These are phyloP conservation scores for Aegilops tauschii DNA, from an alignment of 176 grass and related monocot species.

Conservation along the genomic window DNA sequence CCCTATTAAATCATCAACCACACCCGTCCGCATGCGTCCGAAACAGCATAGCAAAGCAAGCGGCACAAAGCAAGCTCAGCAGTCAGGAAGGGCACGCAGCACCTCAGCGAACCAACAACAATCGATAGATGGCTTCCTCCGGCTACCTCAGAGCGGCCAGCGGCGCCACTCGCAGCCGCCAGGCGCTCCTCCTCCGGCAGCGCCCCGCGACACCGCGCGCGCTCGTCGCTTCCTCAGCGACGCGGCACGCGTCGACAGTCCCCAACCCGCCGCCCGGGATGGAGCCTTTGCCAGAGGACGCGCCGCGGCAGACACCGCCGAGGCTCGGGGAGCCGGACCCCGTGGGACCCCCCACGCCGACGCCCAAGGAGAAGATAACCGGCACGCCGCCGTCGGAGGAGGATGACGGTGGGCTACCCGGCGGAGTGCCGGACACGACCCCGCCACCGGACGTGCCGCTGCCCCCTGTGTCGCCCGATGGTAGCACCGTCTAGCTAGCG, in stretches of 20 bases:
- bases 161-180: neutral
- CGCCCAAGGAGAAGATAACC: slow-evolving; percentile 4
- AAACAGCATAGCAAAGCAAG: too few species aligned
- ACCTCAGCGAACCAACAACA: too few species aligned
- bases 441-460: neutral
- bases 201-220: neutral
- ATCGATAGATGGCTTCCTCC: neutral
- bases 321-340: slow-evolving; percentile 13
- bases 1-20: too few species aligned
- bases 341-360: neutral
- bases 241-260: neutral
- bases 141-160: neutral
- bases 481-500: neutral
- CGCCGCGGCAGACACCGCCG: neutral
- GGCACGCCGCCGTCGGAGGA: neutral
- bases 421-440: neutral
- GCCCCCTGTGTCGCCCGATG: neutral
- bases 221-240: neutral
- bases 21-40: too few species aligned
- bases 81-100: too few species aligned
- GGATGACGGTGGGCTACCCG: neutral
- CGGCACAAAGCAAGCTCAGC: too few species aligned
- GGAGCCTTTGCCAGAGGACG: neutral
- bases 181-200: neutral
- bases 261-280: neutral